Conservation (phyloP, 768 basidiomycete species). For the Myochromella boudieri region DNA sequence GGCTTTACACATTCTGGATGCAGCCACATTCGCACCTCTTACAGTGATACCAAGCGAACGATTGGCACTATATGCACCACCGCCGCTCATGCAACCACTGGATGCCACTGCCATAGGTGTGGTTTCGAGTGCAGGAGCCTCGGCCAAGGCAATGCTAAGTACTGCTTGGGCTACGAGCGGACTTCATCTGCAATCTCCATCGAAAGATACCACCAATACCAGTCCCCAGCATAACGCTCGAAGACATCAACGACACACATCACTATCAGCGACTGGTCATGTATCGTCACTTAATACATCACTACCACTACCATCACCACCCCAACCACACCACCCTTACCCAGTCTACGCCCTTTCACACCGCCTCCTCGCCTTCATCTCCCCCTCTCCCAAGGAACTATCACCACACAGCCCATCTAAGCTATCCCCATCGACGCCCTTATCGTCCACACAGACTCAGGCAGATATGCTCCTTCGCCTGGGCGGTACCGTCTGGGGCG, state of each 20-base stretch:
- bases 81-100: conserved; percentile 15
- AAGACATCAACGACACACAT: too few relatives aligned
- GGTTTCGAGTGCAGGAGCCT: conserved; percentile 1
- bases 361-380: conserved; percentile 63
- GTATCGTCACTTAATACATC: too few relatives aligned
- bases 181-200: too few relatives aligned
- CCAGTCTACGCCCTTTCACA: conserved; percentile 64
- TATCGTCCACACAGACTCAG: conserved; percentile 29
- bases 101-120: conserved; percentile 13
- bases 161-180: conserved; percentile 11
- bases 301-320: too few relatives aligned
- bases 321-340: conserved; percentile 21
- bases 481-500: conserved; percentile 61
- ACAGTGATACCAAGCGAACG: conserved; percentile 47
- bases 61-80: conserved; percentile 44
- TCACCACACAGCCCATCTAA: conserved; percentile 8
- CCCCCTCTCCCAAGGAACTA: conserved; percentile 14
- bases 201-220: too few relatives aligned
- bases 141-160: conserved; percentile 8
- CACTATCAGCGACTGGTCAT: too few relatives aligned
- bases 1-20: conserved; percentile 55
- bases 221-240: too few relatives aligned
- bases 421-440: too few relatives aligned
- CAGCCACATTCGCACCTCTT: conserved; percentile 50
- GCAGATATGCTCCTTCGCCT: conserved; percentile 46